Percentiles rank a stretch among this genome's conserved stretches.
Conservation (phyloP, 192 early-diverging fungal genomes). For the Coemansia sp. region DNA sequence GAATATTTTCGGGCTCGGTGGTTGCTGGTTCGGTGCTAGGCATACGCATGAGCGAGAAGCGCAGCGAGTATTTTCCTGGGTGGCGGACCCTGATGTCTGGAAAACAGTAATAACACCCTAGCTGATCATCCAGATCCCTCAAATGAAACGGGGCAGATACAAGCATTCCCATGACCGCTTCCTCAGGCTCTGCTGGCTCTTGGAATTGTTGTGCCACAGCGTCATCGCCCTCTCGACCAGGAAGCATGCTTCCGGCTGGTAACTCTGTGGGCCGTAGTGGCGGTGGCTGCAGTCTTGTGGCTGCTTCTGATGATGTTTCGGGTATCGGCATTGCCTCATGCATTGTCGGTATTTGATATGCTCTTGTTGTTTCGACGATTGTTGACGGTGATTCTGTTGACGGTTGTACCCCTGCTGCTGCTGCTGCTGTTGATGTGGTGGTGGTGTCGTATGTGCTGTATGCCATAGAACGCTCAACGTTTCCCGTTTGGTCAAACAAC, state of each 20-base stretch:
- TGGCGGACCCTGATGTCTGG: constrained; percentile 31
- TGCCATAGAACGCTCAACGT: constrained; percentile 10
- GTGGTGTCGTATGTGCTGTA: background rate
- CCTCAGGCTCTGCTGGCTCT: background rate
- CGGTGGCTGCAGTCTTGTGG: background rate
- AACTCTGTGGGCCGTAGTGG: background rate
- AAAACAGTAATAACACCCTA: constrained; percentile 37
- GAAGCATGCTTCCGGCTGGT: background rate
- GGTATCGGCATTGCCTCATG: background rate
- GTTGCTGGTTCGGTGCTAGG: constrained; percentile 5
- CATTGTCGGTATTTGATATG: background rate
- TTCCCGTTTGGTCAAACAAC: constrained; percentile 30
- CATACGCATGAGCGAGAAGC: constrained; percentile 33
- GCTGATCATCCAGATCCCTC: constrained; percentile 19
- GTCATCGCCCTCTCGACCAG: background rate
- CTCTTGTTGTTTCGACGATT: constrained; percentile 1
- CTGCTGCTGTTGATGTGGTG: background rate
- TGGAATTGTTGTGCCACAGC: background rate
- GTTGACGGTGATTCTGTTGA: background rate
- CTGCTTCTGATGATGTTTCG: background rate
- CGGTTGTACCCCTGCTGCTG: background rate
- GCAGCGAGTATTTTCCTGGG: constrained; percentile 34
- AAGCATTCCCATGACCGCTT: constrained; percentile 11
- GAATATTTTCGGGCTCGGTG: constrained; percentile 6
- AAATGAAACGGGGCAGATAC: constrained; percentile 21